Percentiles rank a stretch among this genome's conserved stretches.
These are phyloP conservation scores for Cornus controversa DNA, from an alignment of 148 eudicot genomes.

Conservation along the genomic window DNA sequence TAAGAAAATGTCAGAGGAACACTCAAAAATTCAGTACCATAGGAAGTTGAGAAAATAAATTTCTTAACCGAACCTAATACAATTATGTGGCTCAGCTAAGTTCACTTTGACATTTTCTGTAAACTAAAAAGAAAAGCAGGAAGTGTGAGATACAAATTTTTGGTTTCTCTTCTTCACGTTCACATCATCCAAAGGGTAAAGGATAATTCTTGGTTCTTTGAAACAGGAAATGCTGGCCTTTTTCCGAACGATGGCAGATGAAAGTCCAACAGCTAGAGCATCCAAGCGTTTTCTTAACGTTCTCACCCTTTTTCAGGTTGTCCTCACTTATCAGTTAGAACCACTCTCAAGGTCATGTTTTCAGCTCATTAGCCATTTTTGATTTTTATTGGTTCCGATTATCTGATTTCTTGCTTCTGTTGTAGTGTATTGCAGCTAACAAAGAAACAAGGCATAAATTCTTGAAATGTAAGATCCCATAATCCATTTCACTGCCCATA, in stretches of 20 bases:
- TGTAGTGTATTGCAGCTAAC: slow-evolving; percentile 16
- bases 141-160: too few relatives aligned
- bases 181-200: too few relatives aligned
- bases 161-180: too few relatives aligned
- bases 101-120: too few relatives aligned
- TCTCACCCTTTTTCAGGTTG: slow-evolving; percentile 16
- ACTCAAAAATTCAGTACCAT: neutral
- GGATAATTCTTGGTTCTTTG: neutral
- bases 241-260: too few relatives aligned
- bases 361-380: neutral
- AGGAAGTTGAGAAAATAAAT: neutral
- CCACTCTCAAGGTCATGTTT: neutral
- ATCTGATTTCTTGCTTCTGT: neutral
- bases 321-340: neutral
- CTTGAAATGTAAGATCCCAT: slow-evolving; percentile 3
- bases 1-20: neutral
- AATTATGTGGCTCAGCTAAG: too few relatives aligned
- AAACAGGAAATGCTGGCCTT: too few relatives aligned
- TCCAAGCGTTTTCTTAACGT: neutral
- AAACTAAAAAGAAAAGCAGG: too few relatives aligned
- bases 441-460: slow-evolving; percentile 8
- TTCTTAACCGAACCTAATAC: too few relatives aligned
- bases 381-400: neutral
- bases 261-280: too few relatives aligned
- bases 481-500: neutral